A percentile compares a stretch with the other conserved stretches of the same genome.
phyloP scores from a whole-genome alignment of 148 eudicot genomes.

The Diospyros lotus region DNA sequence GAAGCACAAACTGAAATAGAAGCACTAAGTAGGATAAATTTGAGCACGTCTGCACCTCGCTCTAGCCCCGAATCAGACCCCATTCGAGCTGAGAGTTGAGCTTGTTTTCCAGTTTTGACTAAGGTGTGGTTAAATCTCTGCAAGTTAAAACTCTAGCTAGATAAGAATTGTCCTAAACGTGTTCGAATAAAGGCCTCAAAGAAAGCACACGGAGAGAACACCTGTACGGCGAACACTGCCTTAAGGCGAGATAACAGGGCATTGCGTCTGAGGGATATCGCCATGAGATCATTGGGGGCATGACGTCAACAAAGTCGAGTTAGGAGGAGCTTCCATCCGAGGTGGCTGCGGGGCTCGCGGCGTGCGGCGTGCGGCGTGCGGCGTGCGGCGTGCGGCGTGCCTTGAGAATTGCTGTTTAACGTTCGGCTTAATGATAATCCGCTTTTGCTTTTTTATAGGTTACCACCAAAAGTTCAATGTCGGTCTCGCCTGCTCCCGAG shows the following conservation, averaged over 20 bases:
- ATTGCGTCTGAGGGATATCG: constrained; percentile 11
- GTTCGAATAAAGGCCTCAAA: constrained; percentile 40
- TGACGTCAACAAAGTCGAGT: constrained; percentile 2
- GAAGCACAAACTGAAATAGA: background rate
- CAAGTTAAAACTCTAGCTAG: background rate
- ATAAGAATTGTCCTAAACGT: constrained; percentile 10
- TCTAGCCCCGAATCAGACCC: constrained; percentile 17
- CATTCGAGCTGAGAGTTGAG: constrained; percentile 8
- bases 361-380: background rate
- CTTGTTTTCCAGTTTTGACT: constrained; percentile 17
- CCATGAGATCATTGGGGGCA: constrained; percentile 2
- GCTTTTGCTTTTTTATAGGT: too few relatives aligned
- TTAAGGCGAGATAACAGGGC: constrained; percentile 21
- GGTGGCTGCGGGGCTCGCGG: constrained; percentile 1
- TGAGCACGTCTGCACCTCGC: constrained; percentile 10
- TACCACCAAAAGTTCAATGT: too few relatives aligned
- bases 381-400: background rate
- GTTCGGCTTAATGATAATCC: background rate
- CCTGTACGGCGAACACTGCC: constrained; percentile 24
- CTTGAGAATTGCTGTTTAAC: background rate
- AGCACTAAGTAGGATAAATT: background rate
- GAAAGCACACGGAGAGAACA: constrained; percentile 9
- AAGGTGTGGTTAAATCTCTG: constrained; percentile 20
- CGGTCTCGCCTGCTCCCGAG: too few relatives aligned
- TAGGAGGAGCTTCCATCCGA: too few relatives aligned